Conservation (phyloP, 306 rosid genomes). For the Prinsepia uniflora region DNA sequence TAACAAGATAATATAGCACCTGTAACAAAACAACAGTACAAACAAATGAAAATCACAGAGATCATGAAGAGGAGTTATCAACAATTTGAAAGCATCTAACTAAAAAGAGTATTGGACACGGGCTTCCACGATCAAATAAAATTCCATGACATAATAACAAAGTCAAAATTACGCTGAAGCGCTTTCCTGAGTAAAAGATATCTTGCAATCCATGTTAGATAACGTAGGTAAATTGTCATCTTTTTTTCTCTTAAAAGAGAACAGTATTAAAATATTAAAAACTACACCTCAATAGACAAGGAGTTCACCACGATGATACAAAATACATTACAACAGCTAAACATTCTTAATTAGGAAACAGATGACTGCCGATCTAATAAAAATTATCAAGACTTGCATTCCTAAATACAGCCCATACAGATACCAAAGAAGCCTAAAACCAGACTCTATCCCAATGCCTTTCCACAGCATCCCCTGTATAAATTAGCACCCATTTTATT, state of each 20-base stretch:
- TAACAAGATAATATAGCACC: slow-evolving; percentile 91
- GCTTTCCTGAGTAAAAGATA: background rate
- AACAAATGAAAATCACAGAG: background rate
- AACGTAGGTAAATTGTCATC: background rate
- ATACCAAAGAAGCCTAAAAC: background rate
- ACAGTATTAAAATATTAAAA: background rate
- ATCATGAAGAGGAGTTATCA: slow-evolving; percentile 3
- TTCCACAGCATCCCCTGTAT: background rate
- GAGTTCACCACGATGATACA: background rate
- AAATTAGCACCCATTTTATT: background rate
- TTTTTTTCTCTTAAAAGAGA: background rate
- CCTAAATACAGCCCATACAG: background rate
- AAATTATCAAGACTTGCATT: background rate
- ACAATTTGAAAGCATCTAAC: background rate
- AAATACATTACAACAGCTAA: background rate
- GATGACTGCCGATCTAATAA: background rate
- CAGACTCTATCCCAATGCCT: background rate
- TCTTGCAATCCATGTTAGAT: background rate
- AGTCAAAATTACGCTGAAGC: background rate
- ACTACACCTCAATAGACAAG: background rate
- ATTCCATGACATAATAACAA: background rate
- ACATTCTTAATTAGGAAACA: background rate
- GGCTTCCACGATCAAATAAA: background rate
- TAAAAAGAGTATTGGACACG: background rate
- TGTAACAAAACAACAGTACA: slow-evolving; percentile 39